Evolutionary conservation across 768 basidiomycete species (phyloP), one percentile per base, ranked within the genome.

Genomic region (Daedalea quercina): DNA sequence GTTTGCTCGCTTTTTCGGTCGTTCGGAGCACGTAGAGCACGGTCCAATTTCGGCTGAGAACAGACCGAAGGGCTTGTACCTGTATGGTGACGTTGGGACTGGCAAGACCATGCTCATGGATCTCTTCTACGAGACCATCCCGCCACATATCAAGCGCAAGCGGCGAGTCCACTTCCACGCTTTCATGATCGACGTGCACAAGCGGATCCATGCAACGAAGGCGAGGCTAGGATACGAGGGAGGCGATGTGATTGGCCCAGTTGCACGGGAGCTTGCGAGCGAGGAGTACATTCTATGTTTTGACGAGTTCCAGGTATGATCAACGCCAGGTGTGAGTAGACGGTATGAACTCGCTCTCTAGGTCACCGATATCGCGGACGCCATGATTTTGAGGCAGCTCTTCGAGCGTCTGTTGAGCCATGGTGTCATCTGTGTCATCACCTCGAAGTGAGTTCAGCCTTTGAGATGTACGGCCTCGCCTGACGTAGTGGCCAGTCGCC

Each of bases 101-200:
- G 95, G 96, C 13, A 97, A 98, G 75, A 89, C 88, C 0, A 97
- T 98, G 94, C 84, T 99, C 57, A 99, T 99, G 96, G 96, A 99
- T 68, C 76, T 99, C 22, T 96, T 96, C 69, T 94, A 88, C 73
- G 80, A 84, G 57, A 83, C 93, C 1, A 81, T 96, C 1, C 87
- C 89, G 1, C 61, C 76, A 0, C 71, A 76, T 42, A 71, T 89
- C 50, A 79, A 70, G 43, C 79, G 81, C 54, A 91, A 90, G 69
- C 85, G 90, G 50, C 79, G 96, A 26, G 92, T 97, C 15, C 96
- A 99, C 68, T 99, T 99, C 67, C 94, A 98, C 65, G 91, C 93
- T 1, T 98, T 99, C 76, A 98, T 99, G 96, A 84, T 97, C 56
- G 96, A 99, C 65, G 94, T 97, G 20, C 91, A 97, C 67, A 96